Conservation (phyloP, 108 stramenopile species). For the Aurantiochytrium sp. region DNA sequence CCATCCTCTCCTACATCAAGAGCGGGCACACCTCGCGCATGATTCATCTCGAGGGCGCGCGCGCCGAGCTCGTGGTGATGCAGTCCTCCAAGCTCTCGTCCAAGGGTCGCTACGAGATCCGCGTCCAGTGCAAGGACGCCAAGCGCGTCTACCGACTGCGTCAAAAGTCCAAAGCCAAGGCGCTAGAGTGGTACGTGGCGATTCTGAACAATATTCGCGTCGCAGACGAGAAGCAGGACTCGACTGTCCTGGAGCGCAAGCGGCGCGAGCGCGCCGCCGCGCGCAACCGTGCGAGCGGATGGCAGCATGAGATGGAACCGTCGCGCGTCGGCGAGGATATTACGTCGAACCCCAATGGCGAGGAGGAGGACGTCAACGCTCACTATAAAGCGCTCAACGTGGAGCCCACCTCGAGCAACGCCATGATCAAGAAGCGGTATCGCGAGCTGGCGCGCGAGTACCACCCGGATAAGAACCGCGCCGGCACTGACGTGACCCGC, state of each 20-base stretch:
- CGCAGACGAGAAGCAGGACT: neutral
- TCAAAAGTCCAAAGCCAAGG: neutral
- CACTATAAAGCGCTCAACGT: neutral
- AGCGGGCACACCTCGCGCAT: neutral
- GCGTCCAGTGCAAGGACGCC: neutral
- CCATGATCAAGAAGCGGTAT: neutral
- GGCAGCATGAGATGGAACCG: neutral
- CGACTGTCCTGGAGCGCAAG: neutral
- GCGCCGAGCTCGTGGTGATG: neutral
- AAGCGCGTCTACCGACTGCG: slow-evolving; percentile 22
- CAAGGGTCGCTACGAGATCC: neutral
- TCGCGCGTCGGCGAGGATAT: slow-evolving; percentile 18
- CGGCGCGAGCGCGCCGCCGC: neutral
- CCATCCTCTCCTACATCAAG: slow-evolving; percentile 2
- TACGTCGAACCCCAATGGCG: neutral
- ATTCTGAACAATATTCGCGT: slow-evolving; percentile 10
- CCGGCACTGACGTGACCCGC: neutral
- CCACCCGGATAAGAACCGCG: slow-evolving; percentile 20
- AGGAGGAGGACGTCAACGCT: neutral
- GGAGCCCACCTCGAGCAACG: neutral
- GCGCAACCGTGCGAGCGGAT: neutral
- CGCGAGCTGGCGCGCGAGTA: slow-evolving; percentile 18
- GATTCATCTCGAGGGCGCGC: neutral
- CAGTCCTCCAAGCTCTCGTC: neutral
- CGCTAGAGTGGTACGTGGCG: neutral